Percentiles rank a stretch among this genome's conserved stretches.
These are phyloP conservation scores for Kingdonia uniflora DNA, from an alignment of 164 flowering plant genomes.

Conservation along the genomic window DNA sequence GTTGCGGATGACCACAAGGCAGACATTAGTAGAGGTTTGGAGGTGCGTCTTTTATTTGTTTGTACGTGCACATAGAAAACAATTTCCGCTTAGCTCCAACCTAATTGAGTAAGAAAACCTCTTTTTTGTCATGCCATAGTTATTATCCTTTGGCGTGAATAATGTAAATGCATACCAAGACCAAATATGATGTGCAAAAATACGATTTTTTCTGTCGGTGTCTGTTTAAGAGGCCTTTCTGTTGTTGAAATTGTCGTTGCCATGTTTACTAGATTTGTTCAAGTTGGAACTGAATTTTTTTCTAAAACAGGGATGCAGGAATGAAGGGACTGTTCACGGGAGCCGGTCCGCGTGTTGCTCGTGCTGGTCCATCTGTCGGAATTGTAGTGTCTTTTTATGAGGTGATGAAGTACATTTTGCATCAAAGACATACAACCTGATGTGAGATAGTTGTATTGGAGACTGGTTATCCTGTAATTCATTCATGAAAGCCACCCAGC, in stretches of 20 bases:
- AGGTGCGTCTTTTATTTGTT: conserved; percentile 36
- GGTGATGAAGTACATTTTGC: conserved; percentile 61
- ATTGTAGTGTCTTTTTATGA: conserved; percentile 93
- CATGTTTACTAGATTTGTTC: too few relatives aligned
- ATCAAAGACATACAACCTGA: conserved; percentile 21
- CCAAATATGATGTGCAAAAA: too few relatives aligned
- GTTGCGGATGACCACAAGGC: conserved; percentile 64
- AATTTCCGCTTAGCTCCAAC: not conserved
- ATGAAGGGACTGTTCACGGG: conserved; percentile 78
- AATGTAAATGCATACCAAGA: too few relatives aligned
- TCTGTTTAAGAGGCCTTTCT: too few relatives aligned
- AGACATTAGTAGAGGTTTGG: conserved; percentile 66
- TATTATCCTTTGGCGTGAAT: too few relatives aligned
- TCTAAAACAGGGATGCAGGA: conserved; percentile 56
- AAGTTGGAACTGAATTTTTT: conserved; percentile 1
- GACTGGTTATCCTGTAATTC: not conserved
- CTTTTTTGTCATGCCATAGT: too few relatives aligned
- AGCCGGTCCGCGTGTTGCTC: conserved; percentile 85
- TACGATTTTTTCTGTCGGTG: too few relatives aligned
- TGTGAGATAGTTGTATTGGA: not conserved
- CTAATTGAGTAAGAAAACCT: not conserved
- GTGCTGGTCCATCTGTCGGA: conserved; percentile 97
- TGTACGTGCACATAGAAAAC: too few relatives aligned
- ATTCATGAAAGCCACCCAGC: too few relatives aligned
- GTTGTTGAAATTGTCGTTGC: too few relatives aligned